Evolutionary conservation across 2,329 filamentous ascomycete genomes (phyloP), one percentile per base, ranked within the genome.

Genomic region (Geosmithia morbida): DNA sequence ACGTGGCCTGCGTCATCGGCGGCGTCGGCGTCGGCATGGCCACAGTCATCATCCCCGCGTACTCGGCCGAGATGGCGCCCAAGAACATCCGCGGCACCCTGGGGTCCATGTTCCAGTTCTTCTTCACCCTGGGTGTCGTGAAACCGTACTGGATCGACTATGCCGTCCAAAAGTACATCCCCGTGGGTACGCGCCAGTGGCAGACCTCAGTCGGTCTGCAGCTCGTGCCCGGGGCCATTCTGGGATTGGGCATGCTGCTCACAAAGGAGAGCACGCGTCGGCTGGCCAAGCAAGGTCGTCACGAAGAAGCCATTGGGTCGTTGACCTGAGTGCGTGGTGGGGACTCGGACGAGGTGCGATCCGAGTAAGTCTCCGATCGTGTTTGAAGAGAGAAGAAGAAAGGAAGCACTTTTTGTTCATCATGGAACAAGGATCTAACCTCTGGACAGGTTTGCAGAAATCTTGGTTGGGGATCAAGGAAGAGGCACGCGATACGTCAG

Each of bases 321-420:
- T 55, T 75, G n/a, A 62, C 67, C 18, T 74, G 71, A 71, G 66
- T 75, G 13, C 66, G 72, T 2, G 71, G 70, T 3, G 71, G 68
- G n/a, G 61, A 66, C 13, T 56, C 55, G 1, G 52, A 59, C 8
- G 55, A 59, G 20, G 63, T 66, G 2, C 54, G 58, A 33, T 57
- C 59, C 46, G 64, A 67, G 58, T 63, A 55, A 43, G 56, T 49
- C 11, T 44, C 4, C 8, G 17, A n/a, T 13, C 11, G 11, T 11
- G 3, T 11, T 37, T 37, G 33, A 16, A 11, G 11, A 37, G 33
- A 37, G 8, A 26, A 26, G 8, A 26, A 26, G 22, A 26, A 26
- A 26, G 8, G 22, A 26, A 26, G 4, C 22, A 4, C 22, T 26
- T 26, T 26, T 26, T 26, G 4, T 26, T 26, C 22, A 5, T 26